Base-by-base conservation (phyloP, 768 basidiomycete genomes). In the Boletus speciosus region DNA sequence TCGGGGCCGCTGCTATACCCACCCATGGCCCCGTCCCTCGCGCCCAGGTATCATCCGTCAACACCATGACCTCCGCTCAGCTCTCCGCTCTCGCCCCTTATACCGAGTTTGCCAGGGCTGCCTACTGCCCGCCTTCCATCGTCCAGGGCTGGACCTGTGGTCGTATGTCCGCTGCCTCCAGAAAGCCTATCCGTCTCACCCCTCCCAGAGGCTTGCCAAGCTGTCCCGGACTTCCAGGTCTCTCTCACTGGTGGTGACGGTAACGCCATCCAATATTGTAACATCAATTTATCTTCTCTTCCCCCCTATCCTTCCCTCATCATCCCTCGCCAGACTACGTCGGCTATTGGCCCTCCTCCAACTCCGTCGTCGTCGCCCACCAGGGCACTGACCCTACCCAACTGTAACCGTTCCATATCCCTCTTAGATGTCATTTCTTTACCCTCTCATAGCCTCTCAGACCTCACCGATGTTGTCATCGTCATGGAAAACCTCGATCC, bases 371-470 rank as follows among this genome's bases (percentile, higher is more conserved):
- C n/a, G 81, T 85, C 8, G 78, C 78, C 1, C 83, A 84, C 57
- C 73, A 85, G 61, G 84, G 84, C 15, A 85, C 84, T 6, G 80
- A 85, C 55, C 80, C 82, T 7, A 76, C 70, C 0, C 64, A 79
- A 53, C 59, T 85, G 83, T 83, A 58, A 65, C 75, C 51, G 8
- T 35, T 52, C 8, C 1, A 27, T 10, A 21, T 15, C 40, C 19
- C 7, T 25, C 39, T 53, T 19, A 23, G n/a, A 1, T 14, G 19
- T 6, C 34, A n/a, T 40, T 25, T 25, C 27, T 44, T 52, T 6
- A 60, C 43, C 7, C 40, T 51, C 32, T 16, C 43, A 35, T 49
- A 82, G 81, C 49, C 40, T 77, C n/a, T 75, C 83, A 2, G 68
- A 76, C 47, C 66, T 84, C 46, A 84, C 80, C 14, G 81, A 85